phyloP scores from a whole-genome alignment of 257 asterid species.

The Voacanga thouarsii region DNA sequence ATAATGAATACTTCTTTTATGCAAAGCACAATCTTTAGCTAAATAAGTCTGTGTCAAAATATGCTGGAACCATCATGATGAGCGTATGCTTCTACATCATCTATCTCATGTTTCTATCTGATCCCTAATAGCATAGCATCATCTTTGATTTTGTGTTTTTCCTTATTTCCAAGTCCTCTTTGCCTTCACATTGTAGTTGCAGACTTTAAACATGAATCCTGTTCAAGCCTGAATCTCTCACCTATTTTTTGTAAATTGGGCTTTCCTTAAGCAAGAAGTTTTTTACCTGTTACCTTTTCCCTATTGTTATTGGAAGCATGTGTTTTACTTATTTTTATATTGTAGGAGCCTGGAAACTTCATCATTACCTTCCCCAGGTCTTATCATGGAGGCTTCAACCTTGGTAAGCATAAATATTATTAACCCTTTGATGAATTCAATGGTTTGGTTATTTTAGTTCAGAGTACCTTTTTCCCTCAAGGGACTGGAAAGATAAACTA shows the following conservation, averaged over 20 bases:
- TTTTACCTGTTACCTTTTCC: neutral
- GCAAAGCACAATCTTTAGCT: neutral
- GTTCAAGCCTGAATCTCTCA: neutral
- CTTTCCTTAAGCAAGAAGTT: neutral
- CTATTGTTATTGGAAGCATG: slow-evolving; percentile 1
- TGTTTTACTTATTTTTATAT: neutral
- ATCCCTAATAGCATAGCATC: neutral
- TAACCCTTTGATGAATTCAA: slow-evolving; percentile 13
- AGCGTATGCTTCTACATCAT: neutral
- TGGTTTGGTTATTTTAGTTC: slow-evolving; percentile 12
- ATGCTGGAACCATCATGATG: neutral
- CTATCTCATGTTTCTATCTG: neutral
- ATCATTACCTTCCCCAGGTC: slow-evolving; percentile 95
- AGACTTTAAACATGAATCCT: neutral
- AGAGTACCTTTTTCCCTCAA: neutral
- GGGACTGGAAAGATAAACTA: slow-evolving; percentile 19
- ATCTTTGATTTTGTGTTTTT: neutral
- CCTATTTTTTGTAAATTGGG: neutral
- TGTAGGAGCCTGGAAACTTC: slow-evolving; percentile 97
- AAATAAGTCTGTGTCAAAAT: neutral
- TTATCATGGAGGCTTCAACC: slow-evolving; percentile 96
- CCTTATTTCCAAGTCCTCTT: neutral
- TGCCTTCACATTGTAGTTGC: neutral
- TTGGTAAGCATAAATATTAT: slow-evolving; percentile 51
- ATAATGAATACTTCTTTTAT: neutral